Base-by-base conservation (phyloP, 768 basidiomycete species). In the Suillus hirtellus region DNA sequence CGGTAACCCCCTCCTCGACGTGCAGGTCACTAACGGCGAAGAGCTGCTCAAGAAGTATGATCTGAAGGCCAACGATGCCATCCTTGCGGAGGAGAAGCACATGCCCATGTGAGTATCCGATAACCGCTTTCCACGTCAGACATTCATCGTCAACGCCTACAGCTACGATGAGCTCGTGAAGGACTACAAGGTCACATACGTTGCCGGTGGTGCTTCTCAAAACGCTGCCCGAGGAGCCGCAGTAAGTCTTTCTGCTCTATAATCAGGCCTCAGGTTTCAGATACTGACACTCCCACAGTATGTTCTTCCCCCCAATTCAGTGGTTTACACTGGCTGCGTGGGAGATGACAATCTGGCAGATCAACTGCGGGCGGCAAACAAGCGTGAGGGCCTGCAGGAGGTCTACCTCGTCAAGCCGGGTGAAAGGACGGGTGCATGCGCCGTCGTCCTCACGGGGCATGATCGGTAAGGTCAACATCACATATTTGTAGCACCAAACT, bases 181-280 rank as follows among this genome's bases (percentile, higher is more conserved):
- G 64, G 83, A 93, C 64, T 77, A 91, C 76, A 70, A 89, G 64
- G 85, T 94, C 59, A 89, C 88, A 59, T 99, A 95, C 71, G 96
- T 99, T 60, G 96, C 97, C 60, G 97, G 97, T 64, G 97, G 97
- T 70, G 96, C 97, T 35, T 87, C 93, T 35, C 97, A 99, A 76
- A 99, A 99, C 72, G 87, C 96, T 71, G 96, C 96, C 62, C 92
- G 97, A 58, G 96, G 89, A 67, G 97, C 96, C 69, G 95, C 97
- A 52, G 96, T 97, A 76, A 65, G 94, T 78, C 37, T 47, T 55
- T 53, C 34, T 34, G 31, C 2, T 6, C 10, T 53, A 15, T 31
- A 56, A 67, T 60, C 44, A 59, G 38, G 19, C 31, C 21, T 54
- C 38, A 21, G 27, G 37, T 34, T 27, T 40, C 46, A 59, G 53